Base-by-base conservation (phyloP, 495 filamentous ascomycete genomes). In the Sordaria brevicollis region DNA sequence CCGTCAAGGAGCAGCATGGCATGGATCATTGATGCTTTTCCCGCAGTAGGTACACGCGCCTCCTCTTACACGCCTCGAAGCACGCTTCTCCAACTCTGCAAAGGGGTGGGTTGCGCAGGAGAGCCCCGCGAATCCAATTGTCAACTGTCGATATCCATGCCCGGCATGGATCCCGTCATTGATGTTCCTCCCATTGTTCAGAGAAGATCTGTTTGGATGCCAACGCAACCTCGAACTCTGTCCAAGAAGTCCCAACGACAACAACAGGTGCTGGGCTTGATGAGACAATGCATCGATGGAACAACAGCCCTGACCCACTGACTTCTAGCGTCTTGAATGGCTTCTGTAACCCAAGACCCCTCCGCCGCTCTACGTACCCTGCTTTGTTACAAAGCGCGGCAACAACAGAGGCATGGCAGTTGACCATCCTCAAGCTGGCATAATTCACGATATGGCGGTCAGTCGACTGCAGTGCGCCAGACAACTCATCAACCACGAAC, bases 211-310 rank as follows among this genome's bases (percentile, higher is more conserved):
- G n/a, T n/a, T 41, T 49, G 41, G 19, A 62, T 31, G 43, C 49
- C 49, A 57, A 62, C 49, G 6, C 21, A 62, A 31, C 25, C n/a
- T 62, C 49, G 49, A 31, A 62, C 13, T 31, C 49, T n/a, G n/a
- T n/a, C n/a, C n/a, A n/a, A n/a, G n/a, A n/a, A n/a, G n/a, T 31
- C 25, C 15, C 21, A 29, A 57, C 43, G n/a, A n/a, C n/a, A 43
- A 43, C 39, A 62, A 62, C 49, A 57, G 15, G 33, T 31, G 25
- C 25, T 62, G 49, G 41, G 43, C 19, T 54, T 54, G 43, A 4
- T 54, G 43, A 4, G 19, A 54, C 75, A 77, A 69, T 76, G 66
- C 75, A 76, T 68, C 69, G 70, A 73, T 78, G 72, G 72, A 66
- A 69, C 49, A 36, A 65, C 41, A 62, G 49, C 25, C 49, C 49